Base-by-base conservation (phyloP, 2,329 filamentous ascomycete species). In the Fusarium penzigii region DNA sequence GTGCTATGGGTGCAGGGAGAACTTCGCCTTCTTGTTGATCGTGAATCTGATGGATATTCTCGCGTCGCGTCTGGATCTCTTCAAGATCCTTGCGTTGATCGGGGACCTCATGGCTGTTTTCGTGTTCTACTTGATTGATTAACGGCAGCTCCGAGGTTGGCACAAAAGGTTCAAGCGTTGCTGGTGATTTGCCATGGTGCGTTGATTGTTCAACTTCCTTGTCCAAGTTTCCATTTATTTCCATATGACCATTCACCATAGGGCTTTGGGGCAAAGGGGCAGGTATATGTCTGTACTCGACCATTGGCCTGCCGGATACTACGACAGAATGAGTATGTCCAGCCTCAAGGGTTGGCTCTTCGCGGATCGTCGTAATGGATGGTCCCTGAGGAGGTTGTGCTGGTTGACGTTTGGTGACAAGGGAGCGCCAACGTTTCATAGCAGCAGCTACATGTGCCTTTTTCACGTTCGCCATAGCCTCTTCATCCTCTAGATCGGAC, bases 401-500 rank as follows among this genome's bases (percentile, higher is more conserved):
- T 29, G 51, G 44, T 34, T 47, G 52, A 13, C 52, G 60, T 34
- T 49, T 57, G 9, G 57, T 52, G 17, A 64, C 53, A 20, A 63
- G 46, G 29, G 54, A 57, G 29, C 63, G 63, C 63, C 63, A 65
- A 32, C 61, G 61, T 5, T 53, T 59, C 53, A 65, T 56, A 12
- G 58, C 59, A 6, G 58, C 52, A 36, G 61, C 60, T 32, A 65
- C 42, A 44, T 62, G 61, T 1, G 58, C 55, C 25, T 53, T 60
- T 29, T 53, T 59, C 39, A 62, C 53, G 39, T 56, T 52, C 17
- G 59, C 52, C 17, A 48, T 52, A 17, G 47, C 47, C 2, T 39
- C 42, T 13, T 55, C 48, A 36, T 56, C 61, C 13, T 64, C 56
- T 10, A 57, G 55, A 1, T 58, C 53, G 2, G 43, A 42, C 10